Evolutionary conservation across 2,329 filamentous ascomycete species (phyloP), one percentile per base, ranked within the genome.

Genomic region (Clarireedia homoeocarpa): DNA sequence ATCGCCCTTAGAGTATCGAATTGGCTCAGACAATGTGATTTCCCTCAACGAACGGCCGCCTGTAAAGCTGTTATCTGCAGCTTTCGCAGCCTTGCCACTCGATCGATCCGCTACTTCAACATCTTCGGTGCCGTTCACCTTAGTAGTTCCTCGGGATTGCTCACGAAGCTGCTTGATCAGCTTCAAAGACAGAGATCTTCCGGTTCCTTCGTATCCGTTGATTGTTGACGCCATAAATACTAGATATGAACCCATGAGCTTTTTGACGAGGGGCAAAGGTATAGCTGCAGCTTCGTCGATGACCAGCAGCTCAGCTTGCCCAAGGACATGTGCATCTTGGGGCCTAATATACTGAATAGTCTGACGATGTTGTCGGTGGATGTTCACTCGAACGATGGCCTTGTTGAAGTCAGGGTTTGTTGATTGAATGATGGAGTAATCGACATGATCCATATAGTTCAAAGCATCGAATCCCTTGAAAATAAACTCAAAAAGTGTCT

Each of bases 161-260:
- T 99, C 92, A 57, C 94, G 86, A 24, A 99, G 82, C 72, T 99
- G 92, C 71, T 97, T 95, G 62, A 99, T 96, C 62, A 99, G 79
- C 74, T 99, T 99, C 53, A 99, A 76, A 0, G 94, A 97, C 5
- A 99, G 79, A 1, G 94, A 97, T 57, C 94, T 84, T 42, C 94
- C 94, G 6, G 94, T 99, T 56, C 94, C 94, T 75, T 99, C 94
- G 70, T 99, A 99, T 57, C 94, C 94, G 69, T 97, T 97, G 74
- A 99, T 96, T 1, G 94, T 99, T 0, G 94, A 99, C 0, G 95
- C 91, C 94, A 99, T 97, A 73, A 99, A 99, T 7, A 97, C 91
- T 39, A 99, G 77, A 71, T 99, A 99, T 14, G 92, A 92, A 0
- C 94, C 94, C 83, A 99, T 91, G 42, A 99, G 78, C 73, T 96